Evolutionary conservation across 1,284 basidiomycete genomes (phyloP), one percentile per base, ranked within the genome.

Genomic region (Hymenochaete sp.): DNA sequence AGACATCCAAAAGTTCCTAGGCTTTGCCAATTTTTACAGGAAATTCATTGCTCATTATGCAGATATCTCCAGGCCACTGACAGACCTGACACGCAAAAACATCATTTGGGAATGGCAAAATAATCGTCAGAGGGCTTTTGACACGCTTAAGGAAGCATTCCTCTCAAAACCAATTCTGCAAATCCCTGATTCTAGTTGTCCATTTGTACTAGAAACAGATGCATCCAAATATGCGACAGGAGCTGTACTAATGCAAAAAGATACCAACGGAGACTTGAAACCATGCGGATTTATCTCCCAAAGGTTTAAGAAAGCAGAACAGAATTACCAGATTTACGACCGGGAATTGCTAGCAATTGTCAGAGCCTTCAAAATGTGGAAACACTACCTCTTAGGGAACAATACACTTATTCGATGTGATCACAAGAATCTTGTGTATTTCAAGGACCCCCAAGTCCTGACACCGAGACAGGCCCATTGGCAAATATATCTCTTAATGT

Each of bases 251-350:
- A 60, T 50, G 50, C 41, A 40, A 40, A 53, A 14, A 45, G 33
- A 43, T n/a, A 21, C 37, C 13, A 26, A 51, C 16, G 35, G 38
- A 2, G 18, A 40, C 10, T 47, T 53, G 2, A 55, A 55, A n/a
- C 62, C 62, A 1, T 41, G 62, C 3, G 59, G 51, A 2, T 60
- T 59, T 47, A 46, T 51, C 29, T 63, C 58, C 6, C 45, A 56
- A 2, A 53, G 50, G n/a, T 41, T 64, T 6, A 39, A 14, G 7
- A 35, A 52, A 50, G 54, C 62, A 1, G 57, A 67, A 47, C 44
- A 52, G 1, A 70, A 68, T 49, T 69, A 66, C 49, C 48, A 54
- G 11, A 59, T 63, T 28, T 59, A 63, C 45, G 63, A 70, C 49
- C 61, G 65, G 33, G 65, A 70, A 44, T 37, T 70, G 41, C 14